These are phyloP conservation scores for Kodamaea anthophila DNA, from an alignment of 1,139 yeast species.

Conservation along the genomic window DNA sequence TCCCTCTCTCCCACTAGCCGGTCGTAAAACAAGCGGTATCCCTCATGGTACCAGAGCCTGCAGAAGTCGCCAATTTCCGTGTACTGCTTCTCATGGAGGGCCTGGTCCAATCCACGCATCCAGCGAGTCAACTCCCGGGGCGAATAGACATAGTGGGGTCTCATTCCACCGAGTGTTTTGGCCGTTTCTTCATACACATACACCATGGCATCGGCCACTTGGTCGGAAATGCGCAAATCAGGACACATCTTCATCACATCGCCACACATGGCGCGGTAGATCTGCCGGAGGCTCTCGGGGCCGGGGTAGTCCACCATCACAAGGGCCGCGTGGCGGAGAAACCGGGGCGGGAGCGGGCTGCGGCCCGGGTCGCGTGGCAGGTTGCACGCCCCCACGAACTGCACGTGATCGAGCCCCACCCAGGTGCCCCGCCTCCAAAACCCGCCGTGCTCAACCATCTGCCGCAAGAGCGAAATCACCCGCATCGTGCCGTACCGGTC, in stretches of 20 bases:
- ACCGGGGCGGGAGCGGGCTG: constrained; percentile 50
- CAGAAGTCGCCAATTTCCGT: constrained; percentile 40
- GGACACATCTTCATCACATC: constrained; percentile 65
- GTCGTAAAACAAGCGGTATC: constrained; percentile 69
- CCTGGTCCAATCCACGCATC: constrained; percentile 70
- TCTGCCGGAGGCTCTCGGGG: constrained; percentile 52
- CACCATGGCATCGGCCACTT: constrained; percentile 63
- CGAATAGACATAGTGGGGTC: constrained; percentile 67
- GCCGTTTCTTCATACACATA: constrained; percentile 49
- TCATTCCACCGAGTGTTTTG: constrained; percentile 29
- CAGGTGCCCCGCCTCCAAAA: constrained; percentile 72
- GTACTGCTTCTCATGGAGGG: constrained; percentile 36
- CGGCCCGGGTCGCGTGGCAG: constrained; percentile 84
- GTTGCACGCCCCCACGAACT: constrained; percentile 92
- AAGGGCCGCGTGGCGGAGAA: constrained; percentile 62
- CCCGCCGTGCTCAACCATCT: constrained; percentile 66
- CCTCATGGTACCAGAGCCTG: constrained; percentile 80
- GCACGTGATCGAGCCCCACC: constrained; percentile 62
- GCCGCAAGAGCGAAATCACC: constrained; percentile 71
- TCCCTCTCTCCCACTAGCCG: constrained; percentile 50
- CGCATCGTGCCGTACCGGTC: constrained; percentile 77
- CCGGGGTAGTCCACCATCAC: constrained; percentile 82
- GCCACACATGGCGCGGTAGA: constrained; percentile 53
- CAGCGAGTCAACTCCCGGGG: constrained; percentile 92
- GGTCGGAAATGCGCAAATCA: constrained; percentile 43